phyloP scores from a whole-genome alignment of 1,284 basidiomycete species.

The Apiotrichum porosum region DNA sequence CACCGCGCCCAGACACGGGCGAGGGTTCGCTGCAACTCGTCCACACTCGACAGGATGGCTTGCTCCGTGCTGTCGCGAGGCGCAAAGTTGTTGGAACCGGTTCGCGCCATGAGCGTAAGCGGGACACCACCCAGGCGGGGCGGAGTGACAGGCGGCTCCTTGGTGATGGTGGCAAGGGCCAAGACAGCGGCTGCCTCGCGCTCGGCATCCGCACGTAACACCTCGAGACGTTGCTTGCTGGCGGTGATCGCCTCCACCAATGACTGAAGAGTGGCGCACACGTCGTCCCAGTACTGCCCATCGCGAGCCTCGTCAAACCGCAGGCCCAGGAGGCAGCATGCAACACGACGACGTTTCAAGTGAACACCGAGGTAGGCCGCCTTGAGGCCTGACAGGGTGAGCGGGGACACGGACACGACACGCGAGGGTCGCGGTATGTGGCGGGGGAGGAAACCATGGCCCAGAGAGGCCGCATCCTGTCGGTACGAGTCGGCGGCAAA shows the following conservation, averaged over 20 bases:
- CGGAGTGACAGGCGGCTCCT: no score
- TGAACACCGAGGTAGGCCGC: constrained; percentile 39
- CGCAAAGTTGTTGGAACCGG: constrained; percentile 9
- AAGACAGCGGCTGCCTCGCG: constrained; percentile 2
- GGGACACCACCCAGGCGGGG: no score
- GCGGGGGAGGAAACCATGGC: background rate
- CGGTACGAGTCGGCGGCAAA: background rate
- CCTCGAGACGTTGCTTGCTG: constrained; percentile 21
- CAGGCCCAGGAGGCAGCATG: constrained; percentile 41
- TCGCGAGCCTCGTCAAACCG: constrained; percentile 19
- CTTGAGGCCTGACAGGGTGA: constrained; percentile 37
- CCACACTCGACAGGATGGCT: constrained; percentile 7
- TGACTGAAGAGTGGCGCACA: constrained; percentile 15
- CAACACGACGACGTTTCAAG: constrained; percentile 34
- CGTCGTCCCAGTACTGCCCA: constrained; percentile 30
- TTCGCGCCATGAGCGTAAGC: no score
- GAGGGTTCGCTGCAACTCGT: constrained; percentile 16
- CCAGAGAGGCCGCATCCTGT: background rate
- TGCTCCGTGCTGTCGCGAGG: constrained; percentile 13
- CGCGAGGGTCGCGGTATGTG: background rate
- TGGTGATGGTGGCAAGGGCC: background rate
- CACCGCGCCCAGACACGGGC: constrained; percentile 14
- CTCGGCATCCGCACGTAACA: constrained; percentile 12
- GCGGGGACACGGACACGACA: constrained; percentile 29
- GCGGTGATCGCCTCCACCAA: constrained; percentile 18